A percentile compares a stretch with the other conserved stretches of the same genome.
phyloP scores from a whole-genome alignment of 129 eudicot genomes.

The Ambrosia trifida region DNA sequence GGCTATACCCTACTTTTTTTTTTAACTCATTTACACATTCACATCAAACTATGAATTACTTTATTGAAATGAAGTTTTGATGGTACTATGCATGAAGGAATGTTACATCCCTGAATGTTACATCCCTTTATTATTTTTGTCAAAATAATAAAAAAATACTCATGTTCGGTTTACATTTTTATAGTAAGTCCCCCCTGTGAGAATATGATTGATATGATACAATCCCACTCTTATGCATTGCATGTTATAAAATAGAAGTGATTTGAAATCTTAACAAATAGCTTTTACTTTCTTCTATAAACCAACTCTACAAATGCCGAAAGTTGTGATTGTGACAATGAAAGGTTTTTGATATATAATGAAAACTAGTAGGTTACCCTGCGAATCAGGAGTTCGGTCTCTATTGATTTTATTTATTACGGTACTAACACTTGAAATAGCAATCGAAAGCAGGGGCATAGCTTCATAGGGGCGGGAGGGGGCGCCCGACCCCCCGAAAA shows the following conservation, averaged over 20 bases:
- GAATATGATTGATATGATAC: neutral
- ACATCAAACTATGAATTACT: neutral
- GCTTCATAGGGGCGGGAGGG: too few species aligned
- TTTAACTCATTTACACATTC: neutral
- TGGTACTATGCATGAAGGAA: neutral
- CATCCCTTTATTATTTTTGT: neutral
- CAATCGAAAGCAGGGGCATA: too few species aligned
- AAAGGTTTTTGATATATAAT: neutral
- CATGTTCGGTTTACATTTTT: neutral
- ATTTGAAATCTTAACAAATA: neutral
- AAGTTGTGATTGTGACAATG: neutral
- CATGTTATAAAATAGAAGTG: neutral
- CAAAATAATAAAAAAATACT: neutral
- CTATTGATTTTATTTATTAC: too few species aligned
- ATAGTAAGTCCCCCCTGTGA: neutral
- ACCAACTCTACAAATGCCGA: neutral
- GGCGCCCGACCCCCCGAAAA: too few species aligned
- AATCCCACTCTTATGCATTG: neutral
- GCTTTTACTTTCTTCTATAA: neutral
- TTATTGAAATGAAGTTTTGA: neutral
- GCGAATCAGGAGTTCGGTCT: too few species aligned
- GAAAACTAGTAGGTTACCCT: too few species aligned
- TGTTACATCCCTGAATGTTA: neutral
- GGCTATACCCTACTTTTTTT: neutral
- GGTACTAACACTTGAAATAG: too few species aligned